Base-by-base conservation (phyloP, 805 yeast genomes). In the Spathaspora girioi region DNA sequence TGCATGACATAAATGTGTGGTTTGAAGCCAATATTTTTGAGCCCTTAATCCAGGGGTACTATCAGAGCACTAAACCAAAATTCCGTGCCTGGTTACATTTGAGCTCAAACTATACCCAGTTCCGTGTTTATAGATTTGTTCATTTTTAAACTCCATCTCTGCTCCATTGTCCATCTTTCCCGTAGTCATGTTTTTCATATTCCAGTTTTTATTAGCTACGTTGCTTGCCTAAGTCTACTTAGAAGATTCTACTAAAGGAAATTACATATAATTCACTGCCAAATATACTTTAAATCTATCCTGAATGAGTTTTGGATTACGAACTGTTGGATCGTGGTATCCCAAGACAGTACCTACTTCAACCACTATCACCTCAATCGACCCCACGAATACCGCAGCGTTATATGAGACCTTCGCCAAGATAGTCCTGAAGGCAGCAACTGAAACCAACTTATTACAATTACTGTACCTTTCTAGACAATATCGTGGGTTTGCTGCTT, bases 401-500 rank as follows among this genome's bases (percentile, higher is more conserved):
- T 53, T 69, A 35, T 17, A 55, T 5, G 19, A 40, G 12, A 44
- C 61, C 6, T 42, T 57, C 11, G 18, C 41, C 10, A 41, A 45
- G 15, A 35, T 50, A 29, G 35, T 31, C 31, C 35, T 40, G n/a
- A 31, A 45, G 17, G 56, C 38, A 45, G 51, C 50, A 15, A 69
- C 72, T 2, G 71, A 56, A 40, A 65, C 66, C 0, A 55, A 50
- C 20, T 15, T 23, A 4, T 51, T 46, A n/a, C 56, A 56, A 12
- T 49, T 66, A 20, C 38, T 48, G 14, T 51, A 52, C 18, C 53
- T 62, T 11, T 64, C 69, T 3, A 46, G 56, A 49, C 53, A 56
- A 8, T 52, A 60, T 11, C 49, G 73, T 31, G 73, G 70, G 2
- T 70, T 68, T 1, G 57, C 66, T 48, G 76, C 73, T 0, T 66